These are phyloP conservation scores for Grigorovia jiainica DNA, from an alignment of 805 yeast genomes.

Conservation along the genomic window DNA sequence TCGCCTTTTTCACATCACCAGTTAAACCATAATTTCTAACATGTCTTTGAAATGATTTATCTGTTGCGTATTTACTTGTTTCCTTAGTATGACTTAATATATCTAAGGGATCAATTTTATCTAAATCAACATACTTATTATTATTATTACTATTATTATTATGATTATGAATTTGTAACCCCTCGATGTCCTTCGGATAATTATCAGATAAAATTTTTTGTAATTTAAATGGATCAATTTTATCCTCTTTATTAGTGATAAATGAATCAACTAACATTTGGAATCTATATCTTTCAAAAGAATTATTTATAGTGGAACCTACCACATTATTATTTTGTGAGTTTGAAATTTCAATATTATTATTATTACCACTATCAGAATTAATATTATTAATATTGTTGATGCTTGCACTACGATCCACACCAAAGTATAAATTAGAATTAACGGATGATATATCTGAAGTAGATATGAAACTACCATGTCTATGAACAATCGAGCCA, in stretches of 20 bases:
- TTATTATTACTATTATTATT: no score
- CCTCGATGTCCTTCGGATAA: no score
- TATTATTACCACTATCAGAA: not conserved
- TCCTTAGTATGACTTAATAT: not conserved
- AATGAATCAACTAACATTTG: constrained; percentile 11
- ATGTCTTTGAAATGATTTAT: not conserved
- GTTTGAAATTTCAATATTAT: not conserved
- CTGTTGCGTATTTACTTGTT: not conserved
- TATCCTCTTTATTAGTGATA: constrained; percentile 9
- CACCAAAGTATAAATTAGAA: not conserved
- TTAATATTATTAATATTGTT: not conserved
- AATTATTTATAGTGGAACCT: not conserved
- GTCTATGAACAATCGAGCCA: not conserved
- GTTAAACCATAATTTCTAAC: not conserved
- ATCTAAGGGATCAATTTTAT: not conserved
- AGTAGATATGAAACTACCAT: constrained; percentile 2
- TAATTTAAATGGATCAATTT: constrained; percentile 10
- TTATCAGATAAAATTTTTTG: not conserved
- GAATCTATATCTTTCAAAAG: constrained; percentile 9
- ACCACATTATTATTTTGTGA: not conserved
- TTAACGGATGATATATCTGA: constrained; percentile 1
- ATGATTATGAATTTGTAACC: no score
- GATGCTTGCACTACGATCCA: not conserved
- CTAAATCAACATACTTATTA: no score
- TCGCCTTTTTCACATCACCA: not conserved